A percentile compares a stretch with the other conserved stretches of the same genome.
Evolutionary conservation across 306 rosid genomes (phyloP).

Genomic region (Luffa aegyptiaca): DNA sequence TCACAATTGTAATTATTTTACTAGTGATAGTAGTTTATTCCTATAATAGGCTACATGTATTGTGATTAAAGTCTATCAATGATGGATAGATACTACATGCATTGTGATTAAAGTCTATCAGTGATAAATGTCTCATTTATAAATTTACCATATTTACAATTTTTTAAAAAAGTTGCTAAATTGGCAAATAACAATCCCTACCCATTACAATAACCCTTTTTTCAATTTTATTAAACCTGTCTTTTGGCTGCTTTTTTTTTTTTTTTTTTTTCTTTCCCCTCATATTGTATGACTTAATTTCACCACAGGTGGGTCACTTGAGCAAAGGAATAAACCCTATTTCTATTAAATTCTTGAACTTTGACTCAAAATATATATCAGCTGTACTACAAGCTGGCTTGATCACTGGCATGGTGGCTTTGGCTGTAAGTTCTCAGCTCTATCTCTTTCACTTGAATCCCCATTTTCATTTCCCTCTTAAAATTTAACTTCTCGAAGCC

Average conservation of each 20-base stretch:
- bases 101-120: no score
- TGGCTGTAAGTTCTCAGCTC: conserved; percentile 43
- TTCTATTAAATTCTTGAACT: conserved; percentile 40
- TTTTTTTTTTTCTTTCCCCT: not conserved
- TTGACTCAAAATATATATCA: conserved; percentile 35
- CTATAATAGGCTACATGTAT: no score
- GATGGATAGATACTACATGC: no score
- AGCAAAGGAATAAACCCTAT: conserved; percentile 66
- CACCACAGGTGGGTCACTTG: conserved; percentile 61
- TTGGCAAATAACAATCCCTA: no score
- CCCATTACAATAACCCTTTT: no score
- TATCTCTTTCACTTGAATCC: not conserved
- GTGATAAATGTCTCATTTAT: no score
- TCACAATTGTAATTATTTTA: no score
- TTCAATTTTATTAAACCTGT: not conserved
- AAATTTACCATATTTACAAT: no score
- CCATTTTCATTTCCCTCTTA: not conserved
- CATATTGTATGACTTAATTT: not conserved
- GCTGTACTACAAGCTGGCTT: conserved; percentile 37
- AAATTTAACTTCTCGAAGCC: not conserved
- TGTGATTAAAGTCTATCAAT: no score
- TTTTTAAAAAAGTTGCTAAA: no score
- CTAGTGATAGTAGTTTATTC: no score
- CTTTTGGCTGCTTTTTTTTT: not conserved
- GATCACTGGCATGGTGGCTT: conserved; percentile 53